These are phyloP conservation scores for Ophiostoma sp. DNA, from an alignment of 2,329 filamentous ascomycete genomes.

Conservation along the genomic window DNA sequence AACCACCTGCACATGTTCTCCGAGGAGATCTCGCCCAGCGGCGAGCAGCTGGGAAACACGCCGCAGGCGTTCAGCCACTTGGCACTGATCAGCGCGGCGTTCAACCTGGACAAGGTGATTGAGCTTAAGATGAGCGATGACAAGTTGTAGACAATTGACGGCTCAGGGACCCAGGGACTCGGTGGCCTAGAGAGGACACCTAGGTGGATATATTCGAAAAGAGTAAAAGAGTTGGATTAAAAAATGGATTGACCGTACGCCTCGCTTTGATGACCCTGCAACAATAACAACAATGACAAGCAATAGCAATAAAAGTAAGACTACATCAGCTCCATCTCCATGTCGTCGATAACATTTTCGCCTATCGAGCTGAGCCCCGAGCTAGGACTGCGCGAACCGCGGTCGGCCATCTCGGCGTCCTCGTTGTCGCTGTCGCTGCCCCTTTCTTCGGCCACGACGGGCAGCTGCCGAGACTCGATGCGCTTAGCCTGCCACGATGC, in stretches of 20 bases:
- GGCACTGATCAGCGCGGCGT: constrained; percentile 69
- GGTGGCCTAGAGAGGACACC: no score
- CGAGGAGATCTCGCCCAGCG: constrained; percentile 68
- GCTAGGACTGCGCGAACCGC: constrained; percentile 44
- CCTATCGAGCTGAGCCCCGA: constrained; percentile 54
- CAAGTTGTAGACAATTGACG: constrained; percentile 21
- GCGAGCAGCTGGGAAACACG: constrained; percentile 74
- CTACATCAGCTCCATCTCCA: constrained; percentile 39
- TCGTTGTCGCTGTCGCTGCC: background rate
- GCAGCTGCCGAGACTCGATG: constrained; percentile 29
- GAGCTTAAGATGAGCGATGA: constrained; percentile 30
- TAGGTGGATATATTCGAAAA: no score
- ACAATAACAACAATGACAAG: background rate
- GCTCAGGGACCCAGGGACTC: no score
- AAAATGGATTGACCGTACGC: background rate
- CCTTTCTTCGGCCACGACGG: background rate
- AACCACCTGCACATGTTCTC: constrained; percentile 76
- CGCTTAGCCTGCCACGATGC: constrained; percentile 55
- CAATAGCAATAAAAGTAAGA: background rate
- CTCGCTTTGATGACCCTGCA: background rate
- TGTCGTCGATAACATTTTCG: constrained; percentile 43
- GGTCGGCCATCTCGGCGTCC: constrained; percentile 21
- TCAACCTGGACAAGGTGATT: constrained; percentile 60
- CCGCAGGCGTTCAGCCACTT: constrained; percentile 75
- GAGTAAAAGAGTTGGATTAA: no score